Evolutionary conservation across 2,329 filamentous ascomycete genomes (phyloP), one percentile per base, ranked within the genome.

Genomic region (Aureobasidium sp.): DNA sequence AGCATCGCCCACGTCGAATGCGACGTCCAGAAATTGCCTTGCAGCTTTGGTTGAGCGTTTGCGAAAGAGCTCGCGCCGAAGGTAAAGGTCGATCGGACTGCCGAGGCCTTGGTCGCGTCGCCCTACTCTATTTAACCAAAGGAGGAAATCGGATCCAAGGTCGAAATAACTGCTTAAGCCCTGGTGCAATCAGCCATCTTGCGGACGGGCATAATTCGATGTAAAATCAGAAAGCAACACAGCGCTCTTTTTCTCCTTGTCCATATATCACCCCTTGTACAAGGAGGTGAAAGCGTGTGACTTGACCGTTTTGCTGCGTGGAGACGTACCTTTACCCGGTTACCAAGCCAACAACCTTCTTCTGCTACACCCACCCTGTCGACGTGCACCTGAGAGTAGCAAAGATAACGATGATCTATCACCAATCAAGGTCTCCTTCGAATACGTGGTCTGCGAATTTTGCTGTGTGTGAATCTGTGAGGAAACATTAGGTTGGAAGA

Each of bases 271-370:
- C 41, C 53, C 55, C 32, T 60, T 43, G 57, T 51, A 41, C 57
- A 60, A 51, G 57, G 41, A 57, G 43, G 20, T 36, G 13, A 43
- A 44, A 51, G 57, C 57, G 44, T 60, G 57, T 60, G 57, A 60
- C 57, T 51, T 37, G 29, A 20, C 36, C 55, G 43, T 47, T 59
- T 48, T 36, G 34, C 34, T 46, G 15, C 37, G 26, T 27, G 27
- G 41, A 26, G 26, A 61, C 59, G 46, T 61, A 61, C 41, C 41
- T 20, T 44, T 44, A 44, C 59, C 47, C 43, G 47, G 41, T 59
- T 50, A 13, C 57, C 43, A 9, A 15, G 41, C 29, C 59, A 61
- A 46, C 59, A 61, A 53, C 59, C 39, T 41, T 41, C 41, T 59
- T 43, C 56, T 36, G 15, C 26, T n/a, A 48, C 27, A 17, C 15